Evolutionary conservation across 805 yeast genomes (phyloP).

Genomic region (Saccharomycopsis lassenensis): DNA sequence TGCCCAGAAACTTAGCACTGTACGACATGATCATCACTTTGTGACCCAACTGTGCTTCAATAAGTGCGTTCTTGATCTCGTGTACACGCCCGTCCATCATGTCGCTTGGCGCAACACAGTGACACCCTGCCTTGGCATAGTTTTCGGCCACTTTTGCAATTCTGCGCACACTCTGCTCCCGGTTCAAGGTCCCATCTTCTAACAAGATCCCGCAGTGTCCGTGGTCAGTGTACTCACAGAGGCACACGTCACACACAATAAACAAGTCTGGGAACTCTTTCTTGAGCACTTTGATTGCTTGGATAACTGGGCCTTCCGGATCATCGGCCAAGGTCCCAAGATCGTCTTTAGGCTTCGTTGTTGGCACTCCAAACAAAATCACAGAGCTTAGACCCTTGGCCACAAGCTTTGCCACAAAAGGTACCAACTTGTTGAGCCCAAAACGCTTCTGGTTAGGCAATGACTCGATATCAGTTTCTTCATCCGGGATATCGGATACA

Average conservation of each 20-base stretch:
- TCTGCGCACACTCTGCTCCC: constrained; percentile 65
- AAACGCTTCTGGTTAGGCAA: constrained; percentile 82
- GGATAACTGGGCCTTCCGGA: constrained; percentile 91
- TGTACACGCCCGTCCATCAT: constrained; percentile 93
- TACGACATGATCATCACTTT: constrained; percentile 85
- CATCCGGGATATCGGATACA: constrained; percentile 71
- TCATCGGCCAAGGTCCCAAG: constrained; percentile 89
- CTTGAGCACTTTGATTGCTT: constrained; percentile 55
- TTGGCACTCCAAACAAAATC: constrained; percentile 84
- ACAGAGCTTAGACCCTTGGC: constrained; percentile 77
- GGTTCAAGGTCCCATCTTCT: constrained; percentile 77
- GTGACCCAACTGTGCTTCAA: constrained; percentile 75
- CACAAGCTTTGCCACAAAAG: constrained; percentile 59
- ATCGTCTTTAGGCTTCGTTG: constrained; percentile 64
- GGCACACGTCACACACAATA: constrained; percentile 88
- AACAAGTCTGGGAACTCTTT: constrained; percentile 68
- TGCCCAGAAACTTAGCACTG: constrained; percentile 88
- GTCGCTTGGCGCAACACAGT: constrained; percentile 93
- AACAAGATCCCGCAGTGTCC: constrained; percentile 95
- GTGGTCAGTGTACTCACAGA: constrained; percentile 92
- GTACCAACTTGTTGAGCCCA: constrained; percentile 71
- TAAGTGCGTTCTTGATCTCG: constrained; percentile 78
- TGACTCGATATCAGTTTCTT: constrained; percentile 60
- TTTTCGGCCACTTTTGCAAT: constrained; percentile 91
- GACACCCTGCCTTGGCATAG: constrained; percentile 92